A percentile compares a stretch with the other conserved stretches of the same genome.
These are phyloP conservation scores for Ustilago vetiveriae DNA, from an alignment of 1,284 basidiomycete species.

Conservation along the genomic window DNA sequence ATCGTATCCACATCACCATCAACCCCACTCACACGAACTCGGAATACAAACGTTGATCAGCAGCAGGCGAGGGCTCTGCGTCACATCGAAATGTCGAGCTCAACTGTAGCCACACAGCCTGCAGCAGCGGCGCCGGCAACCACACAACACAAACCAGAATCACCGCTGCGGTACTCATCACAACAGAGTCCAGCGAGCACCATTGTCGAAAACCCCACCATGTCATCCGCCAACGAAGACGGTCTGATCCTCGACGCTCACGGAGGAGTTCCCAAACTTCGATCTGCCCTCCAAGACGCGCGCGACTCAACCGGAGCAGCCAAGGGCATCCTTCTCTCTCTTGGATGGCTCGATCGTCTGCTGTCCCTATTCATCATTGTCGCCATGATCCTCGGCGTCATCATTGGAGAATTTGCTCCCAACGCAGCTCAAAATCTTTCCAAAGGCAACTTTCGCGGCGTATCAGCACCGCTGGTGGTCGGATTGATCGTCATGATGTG, in stretches of 20 bases:
- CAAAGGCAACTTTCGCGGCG: constrained; percentile 64
- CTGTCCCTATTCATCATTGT: constrained; percentile 78
- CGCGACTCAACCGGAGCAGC: constrained; percentile 40
- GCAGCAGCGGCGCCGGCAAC: background rate
- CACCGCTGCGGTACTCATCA: background rate
- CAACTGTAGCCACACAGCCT: constrained; percentile 12
- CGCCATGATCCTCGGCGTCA: constrained; percentile 80
- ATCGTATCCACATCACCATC: too few relatives aligned
- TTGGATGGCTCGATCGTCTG: constrained; percentile 75
- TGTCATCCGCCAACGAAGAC: constrained; percentile 22
- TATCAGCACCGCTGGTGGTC: constrained; percentile 61
- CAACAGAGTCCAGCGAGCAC: constrained; percentile 4
- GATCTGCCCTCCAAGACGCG: constrained; percentile 47
- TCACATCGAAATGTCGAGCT: constrained; percentile 28
- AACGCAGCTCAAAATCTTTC: constrained; percentile 53
- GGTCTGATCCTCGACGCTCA: constrained; percentile 42
- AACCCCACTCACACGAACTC: too few relatives aligned
- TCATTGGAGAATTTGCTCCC: constrained; percentile 73
- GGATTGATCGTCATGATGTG: constrained; percentile 86
- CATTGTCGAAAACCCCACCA: background rate
- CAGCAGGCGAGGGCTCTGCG: too few relatives aligned
- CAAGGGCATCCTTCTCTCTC: constrained; percentile 50
- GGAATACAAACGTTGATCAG: too few relatives aligned
- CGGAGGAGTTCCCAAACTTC: constrained; percentile 47
- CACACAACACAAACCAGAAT: background rate